phyloP scores from a whole-genome alignment of 2,329 filamentous ascomycete species.

The Xylariaceae sp. region DNA sequence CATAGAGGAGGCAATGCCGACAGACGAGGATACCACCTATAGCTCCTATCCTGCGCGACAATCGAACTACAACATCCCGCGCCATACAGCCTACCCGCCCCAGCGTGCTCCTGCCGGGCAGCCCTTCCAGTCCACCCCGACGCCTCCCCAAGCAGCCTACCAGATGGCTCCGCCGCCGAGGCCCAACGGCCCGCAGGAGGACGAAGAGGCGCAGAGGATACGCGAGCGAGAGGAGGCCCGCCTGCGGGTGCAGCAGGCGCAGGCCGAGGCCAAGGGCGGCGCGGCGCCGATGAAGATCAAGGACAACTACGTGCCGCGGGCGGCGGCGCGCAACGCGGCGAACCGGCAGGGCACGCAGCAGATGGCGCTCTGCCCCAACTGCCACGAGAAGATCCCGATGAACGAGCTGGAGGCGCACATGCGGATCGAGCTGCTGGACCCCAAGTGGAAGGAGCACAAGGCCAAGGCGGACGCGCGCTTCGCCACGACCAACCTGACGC shows the following conservation, averaged over 20 bases:
- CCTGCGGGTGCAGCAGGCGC: conserved; percentile 63
- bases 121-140: conserved; percentile 30
- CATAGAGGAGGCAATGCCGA: conserved; percentile 92
- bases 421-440: conserved; percentile 89
- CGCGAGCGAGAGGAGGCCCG: conserved; percentile 55
- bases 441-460: conserved; percentile 91
- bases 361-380: conserved; percentile 83
- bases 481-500: conserved; percentile 78
- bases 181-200: conserved; percentile 38
- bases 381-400: conserved; percentile 80
- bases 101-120: conserved; percentile 32
- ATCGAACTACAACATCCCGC: conserved; percentile 31
- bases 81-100: conserved; percentile 33
- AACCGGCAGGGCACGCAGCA: conserved; percentile 56
- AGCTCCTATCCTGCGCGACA: conserved; percentile 37
- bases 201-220: conserved; percentile 57
- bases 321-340: conserved; percentile 63
- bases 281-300: conserved; percentile 78
- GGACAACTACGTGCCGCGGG: conserved; percentile 84
- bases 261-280: conserved; percentile 66
- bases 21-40: conserved; percentile 58
- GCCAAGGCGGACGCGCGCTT: conserved; percentile 80
- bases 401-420: conserved; percentile 88
- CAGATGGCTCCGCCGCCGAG: conserved; percentile 25
- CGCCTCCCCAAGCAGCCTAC: conserved; percentile 25